Conservation (phyloP, 768 basidiomycete genomes). For the Hortiboletus campestris region DNA sequence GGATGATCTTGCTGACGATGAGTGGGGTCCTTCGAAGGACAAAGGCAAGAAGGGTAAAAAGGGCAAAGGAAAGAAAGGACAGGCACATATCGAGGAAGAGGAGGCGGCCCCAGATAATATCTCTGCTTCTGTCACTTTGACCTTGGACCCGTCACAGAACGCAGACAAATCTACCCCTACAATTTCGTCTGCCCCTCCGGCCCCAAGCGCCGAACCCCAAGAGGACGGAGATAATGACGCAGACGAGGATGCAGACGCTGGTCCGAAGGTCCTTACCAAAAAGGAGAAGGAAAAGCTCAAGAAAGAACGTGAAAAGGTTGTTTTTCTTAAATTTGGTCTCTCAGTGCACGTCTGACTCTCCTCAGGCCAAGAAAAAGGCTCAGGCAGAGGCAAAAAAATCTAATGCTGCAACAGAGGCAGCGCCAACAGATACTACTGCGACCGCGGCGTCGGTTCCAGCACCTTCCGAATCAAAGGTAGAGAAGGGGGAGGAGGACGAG, state of each 20-base stretch:
- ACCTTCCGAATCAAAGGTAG: conserved; percentile 31
- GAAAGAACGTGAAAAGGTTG: conserved; percentile 94
- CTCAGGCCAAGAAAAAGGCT: conserved; percentile 72
- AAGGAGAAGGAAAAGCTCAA: conserved; percentile 97
- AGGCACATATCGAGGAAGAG: too few relatives aligned
- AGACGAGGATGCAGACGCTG: conserved; percentile 52
- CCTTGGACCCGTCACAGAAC: too few relatives aligned
- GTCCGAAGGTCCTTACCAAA: conserved; percentile 75
- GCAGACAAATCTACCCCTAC: too few relatives aligned
- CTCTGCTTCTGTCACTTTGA: too few relatives aligned
- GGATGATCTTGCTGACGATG: too few relatives aligned
- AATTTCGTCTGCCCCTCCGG: too few relatives aligned
- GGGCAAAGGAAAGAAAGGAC: too few relatives aligned
- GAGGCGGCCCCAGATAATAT: too few relatives aligned
- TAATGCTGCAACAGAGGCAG: conserved; percentile 27
- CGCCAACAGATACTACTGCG: conserved; percentile 27
- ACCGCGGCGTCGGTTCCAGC: conserved; percentile 14
- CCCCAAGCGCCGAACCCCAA: too few relatives aligned
- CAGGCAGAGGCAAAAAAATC: conserved; percentile 84
- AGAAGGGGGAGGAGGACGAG: conserved; percentile 60
- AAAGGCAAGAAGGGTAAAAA: too few relatives aligned
- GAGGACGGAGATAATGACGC: too few relatives aligned
- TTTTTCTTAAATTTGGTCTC: conserved; percentile 5
- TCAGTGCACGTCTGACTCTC: conserved; percentile 9
- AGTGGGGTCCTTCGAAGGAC: too few relatives aligned